These are phyloP conservation scores for Toxicodendron radicans DNA, from an alignment of 345 rosid genomes.

Conservation along the genomic window DNA sequence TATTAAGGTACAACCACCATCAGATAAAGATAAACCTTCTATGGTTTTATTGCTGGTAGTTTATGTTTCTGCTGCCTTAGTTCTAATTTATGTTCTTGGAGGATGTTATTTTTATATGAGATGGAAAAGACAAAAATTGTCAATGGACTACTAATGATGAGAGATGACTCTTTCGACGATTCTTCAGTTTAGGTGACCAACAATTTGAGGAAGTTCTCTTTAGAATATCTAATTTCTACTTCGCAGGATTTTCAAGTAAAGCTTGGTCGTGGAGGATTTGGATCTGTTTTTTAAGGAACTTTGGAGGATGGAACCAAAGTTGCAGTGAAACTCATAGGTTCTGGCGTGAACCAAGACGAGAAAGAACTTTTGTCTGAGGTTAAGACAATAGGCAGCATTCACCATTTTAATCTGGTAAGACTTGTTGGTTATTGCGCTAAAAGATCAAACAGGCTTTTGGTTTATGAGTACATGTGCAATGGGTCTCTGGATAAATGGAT, in stretches of 20 bases:
- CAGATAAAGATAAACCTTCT: background rate
- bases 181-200: background rate
- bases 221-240: constrained; percentile 3
- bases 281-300: constrained; percentile 21
- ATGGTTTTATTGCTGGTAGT: background rate
- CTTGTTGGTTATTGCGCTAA: constrained; percentile 26
- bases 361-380: constrained; percentile 27
- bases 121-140: background rate
- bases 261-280: constrained; percentile 30
- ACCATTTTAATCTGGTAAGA: constrained; percentile 26
- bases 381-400: constrained; percentile 29
- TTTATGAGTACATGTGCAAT: constrained; percentile 24
- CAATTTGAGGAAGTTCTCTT: constrained; percentile 18
- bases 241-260: constrained; percentile 9
- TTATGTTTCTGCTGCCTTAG: background rate
- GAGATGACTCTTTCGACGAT: background rate
- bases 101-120: background rate
- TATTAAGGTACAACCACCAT: constrained; percentile 20
- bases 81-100: background rate
- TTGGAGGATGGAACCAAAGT: constrained; percentile 15
- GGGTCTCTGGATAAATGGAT: constrained; percentile 31
- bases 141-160: background rate
- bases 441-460: constrained; percentile 20
- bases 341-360: constrained; percentile 14
- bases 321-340: constrained; percentile 24